A percentile compares a stretch with the other conserved stretches of the same genome.
These are phyloP conservation scores for Cryptococcus jaspeensis DNA, from an alignment of 1,284 basidiomycete genomes.

Conservation along the genomic window DNA sequence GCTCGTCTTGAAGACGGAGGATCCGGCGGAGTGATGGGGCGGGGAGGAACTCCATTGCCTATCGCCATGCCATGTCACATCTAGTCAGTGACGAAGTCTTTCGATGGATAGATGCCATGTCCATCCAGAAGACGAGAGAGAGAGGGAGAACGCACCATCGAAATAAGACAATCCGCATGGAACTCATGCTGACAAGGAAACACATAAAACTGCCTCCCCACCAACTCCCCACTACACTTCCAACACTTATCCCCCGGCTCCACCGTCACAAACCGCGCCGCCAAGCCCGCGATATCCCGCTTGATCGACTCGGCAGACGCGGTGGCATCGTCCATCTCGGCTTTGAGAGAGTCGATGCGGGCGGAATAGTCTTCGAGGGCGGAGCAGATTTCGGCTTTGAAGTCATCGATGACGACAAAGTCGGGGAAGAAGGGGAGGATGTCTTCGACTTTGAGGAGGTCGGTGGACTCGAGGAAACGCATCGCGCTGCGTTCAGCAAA, in stretches of 20 bases:
- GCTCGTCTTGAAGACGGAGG: conserved; percentile 75
- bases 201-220: conserved; percentile 92
- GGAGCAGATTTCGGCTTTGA: conserved; percentile 97
- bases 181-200: conserved; percentile 97
- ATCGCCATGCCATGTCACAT: conserved; percentile 10
- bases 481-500: too few relatives aligned
- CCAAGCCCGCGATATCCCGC: conserved; percentile 79
- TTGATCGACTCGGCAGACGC: conserved; percentile 90
- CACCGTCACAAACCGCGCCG: conserved; percentile 89
- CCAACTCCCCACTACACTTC: conserved; percentile 69
- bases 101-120: not conserved
- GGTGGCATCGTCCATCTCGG: conserved; percentile 95
- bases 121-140: not conserved
- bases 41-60: conserved; percentile 89
- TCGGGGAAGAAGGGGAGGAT: conserved; percentile 99
- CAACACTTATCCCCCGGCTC: conserved; percentile 85
- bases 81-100: not conserved
- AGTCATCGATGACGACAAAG: conserved; percentile 98
- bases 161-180: conserved; percentile 91
- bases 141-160: conserved; percentile 63
- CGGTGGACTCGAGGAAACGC: conserved; percentile 90
- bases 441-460: conserved; percentile 95
- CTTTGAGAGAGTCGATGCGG: conserved; percentile 85
- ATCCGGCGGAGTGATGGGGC: conserved; percentile 76
- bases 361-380: conserved; percentile 92